phyloP scores from a whole-genome alignment of 768 basidiomycete genomes.

The Rhodosporidiobolus odoratus region DNA sequence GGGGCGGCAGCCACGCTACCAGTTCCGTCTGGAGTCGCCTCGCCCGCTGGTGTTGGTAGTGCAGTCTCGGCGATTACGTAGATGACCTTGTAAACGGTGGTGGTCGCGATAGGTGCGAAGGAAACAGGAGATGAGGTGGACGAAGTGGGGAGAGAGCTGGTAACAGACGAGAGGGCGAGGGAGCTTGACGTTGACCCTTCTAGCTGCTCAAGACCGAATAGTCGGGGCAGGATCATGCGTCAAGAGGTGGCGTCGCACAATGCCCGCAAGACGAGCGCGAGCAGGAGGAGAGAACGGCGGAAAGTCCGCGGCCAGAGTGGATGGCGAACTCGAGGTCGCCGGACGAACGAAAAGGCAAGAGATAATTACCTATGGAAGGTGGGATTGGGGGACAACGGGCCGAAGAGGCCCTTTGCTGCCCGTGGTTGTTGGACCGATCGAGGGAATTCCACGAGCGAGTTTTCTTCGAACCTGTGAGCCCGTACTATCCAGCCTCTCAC shows the following conservation, averaged over 20 bases:
- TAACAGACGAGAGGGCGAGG: background rate
- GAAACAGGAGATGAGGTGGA: background rate
- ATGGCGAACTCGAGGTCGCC: too few species aligned
- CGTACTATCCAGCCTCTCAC: too few species aligned
- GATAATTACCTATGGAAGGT: too few species aligned
- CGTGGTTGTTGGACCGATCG: too few species aligned
- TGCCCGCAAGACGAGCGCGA: background rate
- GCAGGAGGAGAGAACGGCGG: background rate
- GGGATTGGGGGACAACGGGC: too few species aligned
- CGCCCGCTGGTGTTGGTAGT: background rate
- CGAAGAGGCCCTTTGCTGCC: too few species aligned
- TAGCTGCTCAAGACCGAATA: background rate
- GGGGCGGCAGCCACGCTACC: background rate
- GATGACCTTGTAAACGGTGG: background rate
- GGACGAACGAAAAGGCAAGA: too few species aligned
- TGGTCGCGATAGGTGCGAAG: background rate
- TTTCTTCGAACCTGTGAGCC: too few species aligned
- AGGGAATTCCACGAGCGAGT: too few species aligned
- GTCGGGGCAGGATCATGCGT: background rate
- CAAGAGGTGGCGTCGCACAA: too few species aligned
- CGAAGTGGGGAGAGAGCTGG: background rate
- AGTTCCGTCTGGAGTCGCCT: too few species aligned
- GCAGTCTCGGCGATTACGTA: background rate
- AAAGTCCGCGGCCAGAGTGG: background rate
- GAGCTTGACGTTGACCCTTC: background rate